Base-by-base conservation (phyloP, 495 filamentous ascomycete species). In the Elaphomyces granulatus region DNA sequence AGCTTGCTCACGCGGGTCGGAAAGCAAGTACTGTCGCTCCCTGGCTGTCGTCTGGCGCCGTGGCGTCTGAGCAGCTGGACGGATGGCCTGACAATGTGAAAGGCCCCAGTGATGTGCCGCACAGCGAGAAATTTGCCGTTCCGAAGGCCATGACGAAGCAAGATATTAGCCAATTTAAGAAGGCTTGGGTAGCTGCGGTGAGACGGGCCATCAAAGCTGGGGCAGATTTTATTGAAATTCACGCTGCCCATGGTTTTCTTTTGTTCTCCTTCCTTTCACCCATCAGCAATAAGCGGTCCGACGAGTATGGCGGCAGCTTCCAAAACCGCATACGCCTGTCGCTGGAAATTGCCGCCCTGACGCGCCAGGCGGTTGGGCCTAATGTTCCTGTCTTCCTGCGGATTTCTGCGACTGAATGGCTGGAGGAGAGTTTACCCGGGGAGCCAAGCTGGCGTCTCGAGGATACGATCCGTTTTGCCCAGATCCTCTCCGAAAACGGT, bases 391-490 rank as follows among this genome's bases (percentile, higher is more conserved):
- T 81, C 8, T 66, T 77, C 47, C 45, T 80, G 8, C 68, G 79
- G 16, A 65, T 82, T 46, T 74, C 67, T 20, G 66, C 70, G 3
- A 74, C 73, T 3, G 79, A 83, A 46, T 77, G 74, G 70, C 72
- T 81, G 55, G 60, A 67, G 36, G 74, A 78, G 45, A 45, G 50
- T 9, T 38, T 55, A 3, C 56, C 52, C 28, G 40, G 55, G 15
- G 32, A 42, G 33, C 67, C 66, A 6, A 66, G 68, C 37, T 82
- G 78, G 80, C 66, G 65, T 15, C 49, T 80, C 17, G 64, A 71
- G 30, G 53, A 78, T 36, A 76, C 66, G 31, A 66, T 75, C 38
- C 46, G 52, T 41, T 63, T 85, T 0, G 75, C 78, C 16, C 65
- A 69, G 48, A 53, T 75, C 17, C 63, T 82, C 0, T 64, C 74